These are phyloP conservation scores for Pyricularia grisea DNA, from an alignment of 2,329 filamentous ascomycete species.

Conservation along the genomic window DNA sequence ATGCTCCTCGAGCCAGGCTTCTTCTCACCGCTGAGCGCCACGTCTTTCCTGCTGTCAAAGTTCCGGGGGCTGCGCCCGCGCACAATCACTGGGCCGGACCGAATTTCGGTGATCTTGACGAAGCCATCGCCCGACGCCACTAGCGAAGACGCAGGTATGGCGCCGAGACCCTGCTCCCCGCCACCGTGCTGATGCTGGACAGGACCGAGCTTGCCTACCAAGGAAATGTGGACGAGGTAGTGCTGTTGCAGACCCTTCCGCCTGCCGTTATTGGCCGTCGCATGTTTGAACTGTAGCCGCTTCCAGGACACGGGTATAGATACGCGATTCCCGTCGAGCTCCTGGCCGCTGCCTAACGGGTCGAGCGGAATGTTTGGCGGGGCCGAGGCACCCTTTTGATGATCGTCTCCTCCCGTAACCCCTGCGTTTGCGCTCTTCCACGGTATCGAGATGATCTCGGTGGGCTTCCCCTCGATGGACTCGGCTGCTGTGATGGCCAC, in stretches of 20 bases:
- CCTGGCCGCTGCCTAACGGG: conserved; percentile 44
- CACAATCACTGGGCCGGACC: conserved; percentile 90
- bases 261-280: conserved; percentile 90
- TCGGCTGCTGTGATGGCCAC: conserved; percentile 79
- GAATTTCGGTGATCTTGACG: conserved; percentile 70
- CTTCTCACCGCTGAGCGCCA: conserved; percentile 56
- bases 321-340: conserved; percentile 68
- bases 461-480: conserved; percentile 82
- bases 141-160: background rate
- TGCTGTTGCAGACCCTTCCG: conserved; percentile 93
- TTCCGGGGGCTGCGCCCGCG: conserved; percentile 87
- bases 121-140: conserved; percentile 42
- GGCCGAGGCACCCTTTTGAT: conserved; percentile 32
- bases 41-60: conserved; percentile 83
- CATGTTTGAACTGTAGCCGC: conserved; percentile 87
- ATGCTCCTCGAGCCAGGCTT: conserved; percentile 35
- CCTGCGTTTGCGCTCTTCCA: conserved; percentile 71
- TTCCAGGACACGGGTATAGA: conserved; percentile 88
- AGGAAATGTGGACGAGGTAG: conserved; percentile 78
- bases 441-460: conserved; percentile 92
- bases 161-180: background rate
- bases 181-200: background rate
- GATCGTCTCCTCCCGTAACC: conserved; percentile 14
- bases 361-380: conserved; percentile 48
- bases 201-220: conserved; percentile 34